Percentiles rank a stretch among this genome's conserved stretches.
Conservation (phyloP, 2,329 filamentous ascomycete species). For the Epichloe uncinata region DNA sequence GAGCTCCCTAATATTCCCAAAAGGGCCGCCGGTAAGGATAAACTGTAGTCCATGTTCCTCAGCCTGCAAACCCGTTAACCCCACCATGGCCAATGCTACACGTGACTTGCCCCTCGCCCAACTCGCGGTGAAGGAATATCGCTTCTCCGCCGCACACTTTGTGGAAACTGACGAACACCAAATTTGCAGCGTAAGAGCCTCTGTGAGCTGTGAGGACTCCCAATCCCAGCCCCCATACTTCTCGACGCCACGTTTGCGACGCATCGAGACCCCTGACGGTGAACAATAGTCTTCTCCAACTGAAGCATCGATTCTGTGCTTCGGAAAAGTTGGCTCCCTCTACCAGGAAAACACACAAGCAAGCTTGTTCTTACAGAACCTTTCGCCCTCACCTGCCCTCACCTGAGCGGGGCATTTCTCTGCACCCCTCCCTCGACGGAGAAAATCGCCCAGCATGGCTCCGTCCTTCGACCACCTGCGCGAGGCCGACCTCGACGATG, state of each 20-base stretch:
- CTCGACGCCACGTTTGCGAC: constrained; percentile 2
- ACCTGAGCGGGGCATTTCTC: constrained; percentile 24
- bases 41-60: not conserved
- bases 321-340: not conserved
- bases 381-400: constrained; percentile 3
- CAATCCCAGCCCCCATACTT: not conserved
- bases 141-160: constrained; percentile 29
- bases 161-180: constrained; percentile 23
- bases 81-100: constrained; percentile 11
- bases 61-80: constrained; percentile 2
- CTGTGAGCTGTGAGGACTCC: not conserved
- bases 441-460: constrained; percentile 58
- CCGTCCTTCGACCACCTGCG: constrained; percentile 78
- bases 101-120: constrained; percentile 28
- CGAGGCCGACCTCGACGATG: constrained; percentile 76
- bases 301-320: not conserved
- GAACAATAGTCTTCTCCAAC: not conserved
- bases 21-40: constrained; percentile 1
- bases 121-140: constrained; percentile 22
- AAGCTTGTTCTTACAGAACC: constrained; percentile 2
- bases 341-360: not conserved
- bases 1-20: constrained; percentile 9
- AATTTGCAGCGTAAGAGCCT: constrained; percentile 19
- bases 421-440: constrained; percentile 19
- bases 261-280: not conserved